These are phyloP conservation scores for Chaetomiaceae sp. DNA, from an alignment of 2,329 filamentous ascomycete genomes.

Conservation along the genomic window DNA sequence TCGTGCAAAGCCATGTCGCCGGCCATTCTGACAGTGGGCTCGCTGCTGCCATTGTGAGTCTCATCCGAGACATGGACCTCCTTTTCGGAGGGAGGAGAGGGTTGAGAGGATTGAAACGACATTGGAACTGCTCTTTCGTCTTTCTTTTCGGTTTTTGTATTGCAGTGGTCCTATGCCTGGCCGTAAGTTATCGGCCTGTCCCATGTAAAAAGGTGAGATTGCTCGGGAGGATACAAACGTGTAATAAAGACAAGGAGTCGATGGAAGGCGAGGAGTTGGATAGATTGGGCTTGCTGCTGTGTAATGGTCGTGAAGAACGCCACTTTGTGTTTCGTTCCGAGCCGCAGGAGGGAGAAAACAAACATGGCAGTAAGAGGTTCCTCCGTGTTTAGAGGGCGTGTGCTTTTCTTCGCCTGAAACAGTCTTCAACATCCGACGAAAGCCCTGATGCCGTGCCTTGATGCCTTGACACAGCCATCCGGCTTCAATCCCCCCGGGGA, in stretches of 20 bases:
- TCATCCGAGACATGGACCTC: background rate
- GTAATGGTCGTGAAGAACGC: conserved; percentile 4
- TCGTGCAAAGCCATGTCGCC: background rate
- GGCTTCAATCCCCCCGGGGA: background rate
- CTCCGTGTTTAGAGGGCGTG: background rate
- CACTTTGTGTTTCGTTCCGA: background rate
- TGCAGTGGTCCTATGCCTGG: background rate
- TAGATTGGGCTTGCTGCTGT: conserved; percentile 10
- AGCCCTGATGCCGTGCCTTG: no score
- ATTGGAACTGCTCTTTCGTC: background rate
- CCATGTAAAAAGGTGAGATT: background rate
- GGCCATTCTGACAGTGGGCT: background rate
- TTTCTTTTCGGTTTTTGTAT: background rate
- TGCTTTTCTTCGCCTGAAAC: no score
- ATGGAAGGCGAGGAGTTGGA: background rate
- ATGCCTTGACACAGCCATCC: background rate
- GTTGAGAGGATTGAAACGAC: background rate
- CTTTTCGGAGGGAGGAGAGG: conserved; percentile 5
- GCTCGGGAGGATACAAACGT: background rate
- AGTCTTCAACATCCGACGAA: no score
- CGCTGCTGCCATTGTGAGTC: background rate
- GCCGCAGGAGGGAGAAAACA: background rate
- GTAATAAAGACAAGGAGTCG: background rate
- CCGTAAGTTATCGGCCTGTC: conserved; percentile 9
- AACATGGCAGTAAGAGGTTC: background rate